Evolutionary conservation across 345 rosid genomes (phyloP).

Genomic region (Lumnitzera littorea): DNA sequence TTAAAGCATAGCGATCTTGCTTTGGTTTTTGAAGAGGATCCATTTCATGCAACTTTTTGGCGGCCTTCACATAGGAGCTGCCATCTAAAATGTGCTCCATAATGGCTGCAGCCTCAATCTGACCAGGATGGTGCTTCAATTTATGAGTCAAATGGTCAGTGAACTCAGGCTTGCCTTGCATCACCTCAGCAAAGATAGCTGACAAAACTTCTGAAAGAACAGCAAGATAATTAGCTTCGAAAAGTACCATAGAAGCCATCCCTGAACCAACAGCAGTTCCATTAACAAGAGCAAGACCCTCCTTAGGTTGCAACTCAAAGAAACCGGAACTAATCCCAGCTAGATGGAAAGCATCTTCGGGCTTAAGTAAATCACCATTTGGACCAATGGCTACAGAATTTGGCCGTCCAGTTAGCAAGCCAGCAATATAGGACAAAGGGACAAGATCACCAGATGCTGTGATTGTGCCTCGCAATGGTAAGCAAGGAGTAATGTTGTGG

Average conservation of each 20-base stretch:
- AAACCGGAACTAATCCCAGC: neutral
- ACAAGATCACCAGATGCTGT: slow-evolving; percentile 69
- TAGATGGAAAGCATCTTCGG: neutral
- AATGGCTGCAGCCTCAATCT: slow-evolving; percentile 1
- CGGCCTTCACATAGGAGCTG: neutral
- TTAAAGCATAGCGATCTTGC: slow-evolving; percentile 1
- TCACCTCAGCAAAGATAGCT: slow-evolving; percentile 1
- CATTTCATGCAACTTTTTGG: neutral
- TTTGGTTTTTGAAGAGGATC: slow-evolving; percentile 2
- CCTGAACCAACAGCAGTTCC: neutral
- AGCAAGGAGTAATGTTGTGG: slow-evolving; percentile 54
- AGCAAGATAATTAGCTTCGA: neutral
- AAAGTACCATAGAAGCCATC: neutral
- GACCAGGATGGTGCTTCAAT: slow-evolving; percentile 2
- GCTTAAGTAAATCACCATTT: neutral
- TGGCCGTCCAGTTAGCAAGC: slow-evolving; percentile 50
- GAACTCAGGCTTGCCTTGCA: slow-evolving; percentile 4
- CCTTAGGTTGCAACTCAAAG: slow-evolving; percentile 1
- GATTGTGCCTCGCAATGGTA: slow-evolving; percentile 73
- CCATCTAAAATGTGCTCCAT: slow-evolving; percentile 1
- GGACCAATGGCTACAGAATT: slow-evolving; percentile 37
- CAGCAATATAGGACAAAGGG: slow-evolving; percentile 66
- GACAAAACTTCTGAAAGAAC: slow-evolving; percentile 1
- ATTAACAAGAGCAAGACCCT: neutral
- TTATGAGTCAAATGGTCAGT: slow-evolving; percentile 1